These are phyloP conservation scores for Camellia granthamiana DNA, from an alignment of 148 eudicot species.

Conservation along the genomic window DNA sequence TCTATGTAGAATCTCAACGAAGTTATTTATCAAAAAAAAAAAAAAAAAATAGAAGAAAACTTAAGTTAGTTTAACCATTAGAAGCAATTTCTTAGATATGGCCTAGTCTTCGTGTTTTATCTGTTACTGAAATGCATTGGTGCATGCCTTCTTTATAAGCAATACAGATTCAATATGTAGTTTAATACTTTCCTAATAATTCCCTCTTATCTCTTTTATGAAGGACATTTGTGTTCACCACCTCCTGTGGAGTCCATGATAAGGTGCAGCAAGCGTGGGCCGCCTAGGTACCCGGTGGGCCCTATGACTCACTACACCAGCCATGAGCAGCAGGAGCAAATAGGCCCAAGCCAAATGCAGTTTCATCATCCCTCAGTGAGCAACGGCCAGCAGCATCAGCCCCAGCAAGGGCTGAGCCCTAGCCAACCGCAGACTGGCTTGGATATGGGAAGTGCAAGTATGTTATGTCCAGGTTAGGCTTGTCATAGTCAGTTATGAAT, in stretches of 20 bases:
- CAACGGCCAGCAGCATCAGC: not conserved
- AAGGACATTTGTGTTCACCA: not conserved
- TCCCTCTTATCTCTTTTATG: not conserved
- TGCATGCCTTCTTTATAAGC: not conserved
- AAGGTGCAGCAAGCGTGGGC: constrained; percentile 2
- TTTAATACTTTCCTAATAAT: not conserved
- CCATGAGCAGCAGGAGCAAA: constrained; percentile 12
- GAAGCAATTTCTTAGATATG: too few relatives aligned
- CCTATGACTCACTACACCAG: constrained; percentile 9
- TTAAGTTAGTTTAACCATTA: not conserved
- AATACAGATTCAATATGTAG: not conserved
- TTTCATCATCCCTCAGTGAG: constrained; percentile 1
- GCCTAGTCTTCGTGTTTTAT: too few relatives aligned
- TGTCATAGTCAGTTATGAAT: not conserved
- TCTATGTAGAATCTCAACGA: not conserved
- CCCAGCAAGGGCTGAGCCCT: constrained; percentile 6
- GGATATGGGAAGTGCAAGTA: not conserved
- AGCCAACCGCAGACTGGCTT: not conserved
- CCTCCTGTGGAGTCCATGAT: constrained; percentile 7
- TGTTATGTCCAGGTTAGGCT: not conserved
- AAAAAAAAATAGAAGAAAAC: too few relatives aligned
- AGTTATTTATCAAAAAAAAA: not conserved
- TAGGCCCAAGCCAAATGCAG: constrained; percentile 3
- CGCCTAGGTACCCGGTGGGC: not conserved
- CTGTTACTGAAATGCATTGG: not conserved